Evolutionary conservation across 345 rosid species (phyloP), one percentile per base, ranked within the genome.

Genomic region (Eucalyptus regnans): DNA sequence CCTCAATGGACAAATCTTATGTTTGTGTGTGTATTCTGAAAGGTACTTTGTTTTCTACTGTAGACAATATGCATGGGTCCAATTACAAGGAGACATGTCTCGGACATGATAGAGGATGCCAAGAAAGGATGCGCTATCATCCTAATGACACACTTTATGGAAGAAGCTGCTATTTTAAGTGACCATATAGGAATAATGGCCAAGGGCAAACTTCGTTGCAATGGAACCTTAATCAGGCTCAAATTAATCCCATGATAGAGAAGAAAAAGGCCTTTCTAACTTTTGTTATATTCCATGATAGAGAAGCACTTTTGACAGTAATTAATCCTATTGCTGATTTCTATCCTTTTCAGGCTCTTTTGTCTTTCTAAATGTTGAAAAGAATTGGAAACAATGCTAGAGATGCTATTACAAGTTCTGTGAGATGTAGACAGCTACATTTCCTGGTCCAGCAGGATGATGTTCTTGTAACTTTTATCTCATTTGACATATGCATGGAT

Each of bases 31-130:
- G 64, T 52, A 52, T 49, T 85, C 43, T 46, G 43, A 85, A 29
- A 48, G 12, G 33, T 44, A 81, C 88, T 13, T 87, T 31, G 16
- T 86, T 51, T 87, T 89, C 81, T 79, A 86, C 46, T 86, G 76
- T 94, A 96, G 99, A 94, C 99, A n/a, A 96, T 98, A 11, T 98
- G 99, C 27, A 96, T 97, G 99, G 99, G 96, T 90, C 99, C 99
- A 22, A 94, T 95, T 92, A 95, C 99, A 4, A 96, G 99, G 90
- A 95, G 98, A 93, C 99, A 96, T 85, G 98, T 96, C 14, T 96
- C 97, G 99, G 99, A 97, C 91, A 95, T 96, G 58, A 97, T 96
- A 92, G 96, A 95, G 92, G 90, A 91, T 89, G 94, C 98, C 37
- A 96, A 97, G 91, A 95, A 94, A 92, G 99, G 98, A 1, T 96